These are phyloP conservation scores for Aspergillus bertholletiae DNA, from an alignment of 495 filamentous ascomycete species.

Conservation along the genomic window DNA sequence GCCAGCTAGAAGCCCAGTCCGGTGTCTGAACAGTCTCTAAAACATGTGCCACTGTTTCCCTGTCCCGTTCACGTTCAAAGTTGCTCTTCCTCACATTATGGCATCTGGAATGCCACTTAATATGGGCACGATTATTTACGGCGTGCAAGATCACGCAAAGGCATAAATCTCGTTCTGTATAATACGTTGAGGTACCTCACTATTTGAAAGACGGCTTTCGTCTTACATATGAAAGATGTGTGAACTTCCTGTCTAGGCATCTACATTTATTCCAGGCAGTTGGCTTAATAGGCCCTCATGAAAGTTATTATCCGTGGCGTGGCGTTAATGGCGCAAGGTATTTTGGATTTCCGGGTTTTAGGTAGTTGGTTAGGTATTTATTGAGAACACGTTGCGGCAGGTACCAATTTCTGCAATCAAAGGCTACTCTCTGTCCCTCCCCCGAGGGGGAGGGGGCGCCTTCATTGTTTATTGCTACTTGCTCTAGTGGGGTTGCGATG, in stretches of 20 bases:
- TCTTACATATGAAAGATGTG: not conserved
- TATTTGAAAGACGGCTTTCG: not conserved
- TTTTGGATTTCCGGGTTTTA: not conserved
- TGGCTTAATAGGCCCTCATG: not conserved
- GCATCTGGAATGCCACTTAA: constrained; percentile 34
- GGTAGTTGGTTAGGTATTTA: not conserved
- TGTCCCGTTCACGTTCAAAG: no score
- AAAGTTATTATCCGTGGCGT: not conserved
- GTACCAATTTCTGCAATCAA: no score
- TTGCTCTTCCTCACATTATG: no score
- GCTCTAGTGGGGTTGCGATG: no score
- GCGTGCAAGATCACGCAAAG: constrained; percentile 11
- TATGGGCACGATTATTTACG: constrained; percentile 7
- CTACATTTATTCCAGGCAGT: not conserved
- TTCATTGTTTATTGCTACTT: no score
- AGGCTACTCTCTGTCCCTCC: no score
- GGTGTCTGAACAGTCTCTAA: constrained; percentile 14
- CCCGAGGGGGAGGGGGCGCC: no score
- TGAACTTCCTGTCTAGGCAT: not conserved
- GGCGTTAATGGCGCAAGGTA: not conserved
- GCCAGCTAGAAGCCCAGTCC: constrained; percentile 30
- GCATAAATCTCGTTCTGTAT: constrained; percentile 6
- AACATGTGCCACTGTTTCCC: no score
- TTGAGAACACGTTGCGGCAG: not conserved
- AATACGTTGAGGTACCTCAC: not conserved